phyloP scores from a whole-genome alignment of 2,329 filamentous ascomycete species.

The Claviceps capensis region DNA sequence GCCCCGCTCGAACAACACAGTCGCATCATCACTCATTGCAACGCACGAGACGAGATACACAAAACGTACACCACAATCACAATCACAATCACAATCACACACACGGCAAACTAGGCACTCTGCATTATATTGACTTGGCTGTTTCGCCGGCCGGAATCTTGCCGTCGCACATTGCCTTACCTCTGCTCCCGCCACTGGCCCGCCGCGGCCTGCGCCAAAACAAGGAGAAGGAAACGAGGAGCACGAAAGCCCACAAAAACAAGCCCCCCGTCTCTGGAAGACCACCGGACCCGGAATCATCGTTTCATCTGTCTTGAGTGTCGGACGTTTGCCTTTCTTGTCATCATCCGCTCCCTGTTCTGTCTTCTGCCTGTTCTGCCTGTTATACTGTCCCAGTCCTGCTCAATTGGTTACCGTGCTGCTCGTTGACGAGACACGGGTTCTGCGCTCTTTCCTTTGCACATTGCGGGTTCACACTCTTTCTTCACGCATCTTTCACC shows the following conservation, averaged over 20 bases:
- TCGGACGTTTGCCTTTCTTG: not conserved
- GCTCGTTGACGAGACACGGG: not conserved
- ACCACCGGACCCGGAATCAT: not conserved
- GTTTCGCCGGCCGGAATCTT: not conserved
- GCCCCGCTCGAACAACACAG: not conserved
- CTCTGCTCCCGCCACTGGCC: conserved; percentile 1
- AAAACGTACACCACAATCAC: too few species aligned
- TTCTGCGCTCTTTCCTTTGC: not conserved
- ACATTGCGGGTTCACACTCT: not conserved
- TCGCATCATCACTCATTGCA: too few species aligned
- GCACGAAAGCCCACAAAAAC: not conserved
- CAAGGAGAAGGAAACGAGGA: not conserved
- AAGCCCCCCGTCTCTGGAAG: not conserved
- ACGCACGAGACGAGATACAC: too few species aligned
- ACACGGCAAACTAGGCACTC: too few species aligned
- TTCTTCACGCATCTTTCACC: not conserved
- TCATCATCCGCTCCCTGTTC: not conserved
- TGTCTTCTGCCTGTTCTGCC: too few species aligned
- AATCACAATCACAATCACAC: too few species aligned
- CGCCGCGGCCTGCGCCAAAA: not conserved
- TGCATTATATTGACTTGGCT: not conserved
- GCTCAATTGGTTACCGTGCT: not conserved
- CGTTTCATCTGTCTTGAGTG: not conserved
- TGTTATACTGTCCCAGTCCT: not conserved
- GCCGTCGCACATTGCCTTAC: not conserved